Percentiles rank a stretch among this genome's conserved stretches.
These are phyloP conservation scores for Phytophthora litchii DNA, from an alignment of 352 stramenopile genomes.

Conservation along the genomic window DNA sequence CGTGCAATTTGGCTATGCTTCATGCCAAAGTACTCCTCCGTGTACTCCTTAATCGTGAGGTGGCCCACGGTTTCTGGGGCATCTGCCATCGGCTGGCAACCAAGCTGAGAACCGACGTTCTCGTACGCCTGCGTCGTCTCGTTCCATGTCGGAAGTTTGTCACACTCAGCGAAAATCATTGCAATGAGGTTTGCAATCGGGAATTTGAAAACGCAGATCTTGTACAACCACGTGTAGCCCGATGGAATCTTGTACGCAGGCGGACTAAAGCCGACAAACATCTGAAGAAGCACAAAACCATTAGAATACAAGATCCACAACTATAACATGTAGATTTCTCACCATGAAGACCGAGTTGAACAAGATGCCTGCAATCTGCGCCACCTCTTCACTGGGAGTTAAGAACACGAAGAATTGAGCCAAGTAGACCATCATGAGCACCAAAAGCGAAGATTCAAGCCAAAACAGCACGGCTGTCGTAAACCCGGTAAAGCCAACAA, in stretches of 20 bases:
- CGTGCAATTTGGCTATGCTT: constrained; percentile 17
- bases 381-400: constrained; percentile 18
- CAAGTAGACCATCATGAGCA: constrained; percentile 53
- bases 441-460: constrained; percentile 38
- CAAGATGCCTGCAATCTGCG: constrained; percentile 24
- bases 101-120: constrained; percentile 17
- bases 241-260: constrained; percentile 26
- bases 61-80: constrained; percentile 10
- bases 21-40: constrained; percentile 9
- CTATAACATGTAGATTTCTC: too few relatives aligned
- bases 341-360: constrained; percentile 34
- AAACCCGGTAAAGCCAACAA: constrained; percentile 22
- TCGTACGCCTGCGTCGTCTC: constrained; percentile 12
- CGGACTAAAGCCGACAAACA: constrained; percentile 35
- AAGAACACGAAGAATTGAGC: constrained; percentile 14
- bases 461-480: constrained; percentile 34
- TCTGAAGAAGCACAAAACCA: neutral
- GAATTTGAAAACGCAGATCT: constrained; percentile 25
- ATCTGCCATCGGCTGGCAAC: constrained; percentile 10
- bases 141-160: constrained; percentile 1
- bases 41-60: constrained; percentile 13
- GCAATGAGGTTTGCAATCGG: constrained; percentile 20
- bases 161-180: constrained; percentile 19
- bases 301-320: too few relatives aligned
- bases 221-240: constrained; percentile 25